These are phyloP conservation scores for Microcos paniculata DNA, from an alignment of 345 rosid genomes.

Conservation along the genomic window DNA sequence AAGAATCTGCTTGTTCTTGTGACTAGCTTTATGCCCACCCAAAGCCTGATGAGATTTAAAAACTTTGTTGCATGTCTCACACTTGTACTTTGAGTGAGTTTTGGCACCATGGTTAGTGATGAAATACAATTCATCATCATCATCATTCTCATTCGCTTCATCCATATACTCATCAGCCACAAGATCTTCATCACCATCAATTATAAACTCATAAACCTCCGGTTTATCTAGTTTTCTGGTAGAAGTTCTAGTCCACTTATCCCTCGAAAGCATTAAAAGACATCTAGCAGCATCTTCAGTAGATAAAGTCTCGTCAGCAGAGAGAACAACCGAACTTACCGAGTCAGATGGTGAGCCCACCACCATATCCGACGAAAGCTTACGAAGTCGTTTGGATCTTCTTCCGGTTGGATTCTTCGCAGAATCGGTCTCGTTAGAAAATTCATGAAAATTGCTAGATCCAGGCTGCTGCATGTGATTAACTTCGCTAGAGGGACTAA, in stretches of 20 bases:
- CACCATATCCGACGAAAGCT: background rate
- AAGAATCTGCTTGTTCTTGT: slow-evolving; percentile 30
- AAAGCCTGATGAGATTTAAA: slow-evolving; percentile 62
- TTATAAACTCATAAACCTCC: background rate
- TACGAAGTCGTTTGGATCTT: slow-evolving; percentile 32
- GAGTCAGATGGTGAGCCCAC: slow-evolving; percentile 13
- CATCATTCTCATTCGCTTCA: slow-evolving; percentile 7
- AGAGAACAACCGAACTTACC: slow-evolving; percentile 26
- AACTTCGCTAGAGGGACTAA: background rate
- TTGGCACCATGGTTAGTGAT: background rate
- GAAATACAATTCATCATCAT: slow-evolving; percentile 5
- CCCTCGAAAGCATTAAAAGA: slow-evolving; percentile 48
- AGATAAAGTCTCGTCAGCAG: background rate
- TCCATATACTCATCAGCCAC: background rate
- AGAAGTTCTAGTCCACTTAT: slow-evolving; percentile 34
- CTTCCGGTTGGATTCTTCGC: slow-evolving; percentile 10
- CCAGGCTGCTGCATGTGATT: slow-evolving; percentile 14
- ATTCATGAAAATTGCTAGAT: slow-evolving; percentile 24
- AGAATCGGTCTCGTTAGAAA: slow-evolving; percentile 30
- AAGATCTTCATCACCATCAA: background rate
- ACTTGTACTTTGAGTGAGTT: slow-evolving; percentile 28
- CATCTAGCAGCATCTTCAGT: slow-evolving; percentile 39
- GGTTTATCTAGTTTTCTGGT: slow-evolving; percentile 10
- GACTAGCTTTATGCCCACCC: slow-evolving; percentile 65
- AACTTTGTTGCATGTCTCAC: slow-evolving; percentile 48